These are phyloP conservation scores for Rhynchospora pubera DNA, from an alignment of 176 grass and related monocot species.

Conservation along the genomic window DNA sequence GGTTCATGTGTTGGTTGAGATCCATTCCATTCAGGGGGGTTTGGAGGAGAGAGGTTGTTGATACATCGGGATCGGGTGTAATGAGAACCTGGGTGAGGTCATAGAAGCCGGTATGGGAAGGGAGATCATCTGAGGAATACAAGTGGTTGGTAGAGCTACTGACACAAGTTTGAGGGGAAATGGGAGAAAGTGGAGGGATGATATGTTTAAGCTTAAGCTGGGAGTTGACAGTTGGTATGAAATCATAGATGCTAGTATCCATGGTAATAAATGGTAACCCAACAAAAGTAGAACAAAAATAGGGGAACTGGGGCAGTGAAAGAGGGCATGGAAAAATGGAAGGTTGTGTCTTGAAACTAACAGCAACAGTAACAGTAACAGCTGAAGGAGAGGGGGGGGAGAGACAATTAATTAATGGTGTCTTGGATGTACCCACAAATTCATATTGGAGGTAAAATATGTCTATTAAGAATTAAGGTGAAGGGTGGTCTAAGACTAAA, in stretches of 20 bases:
- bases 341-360: too few species aligned
- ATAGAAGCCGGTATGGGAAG: slow-evolving; percentile 1
- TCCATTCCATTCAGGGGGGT: background rate
- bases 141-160: background rate
- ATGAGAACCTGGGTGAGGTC: background rate
- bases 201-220: slow-evolving; percentile 28
- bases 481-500: too few species aligned
- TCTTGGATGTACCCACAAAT: too few species aligned
- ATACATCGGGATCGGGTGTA: background rate
- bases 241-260: slow-evolving; percentile 48
- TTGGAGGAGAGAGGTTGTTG: background rate
- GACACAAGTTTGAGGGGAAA: background rate
- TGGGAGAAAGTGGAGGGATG: background rate
- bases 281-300: too few species aligned
- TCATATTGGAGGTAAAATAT: too few species aligned
- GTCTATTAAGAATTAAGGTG: too few species aligned
- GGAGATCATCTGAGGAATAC: background rate
- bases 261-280: slow-evolving; percentile 13
- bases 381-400: too few species aligned
- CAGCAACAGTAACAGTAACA: too few species aligned
- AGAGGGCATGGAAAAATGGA: too few species aligned
- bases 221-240: slow-evolving; percentile 25
- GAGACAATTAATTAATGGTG: too few species aligned
- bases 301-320: too few species aligned
- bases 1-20: background rate